Evolutionary conservation across 1,284 basidiomycete genomes (phyloP), one percentile per base, ranked within the genome.

Genomic region (Thelephora terrestris): DNA sequence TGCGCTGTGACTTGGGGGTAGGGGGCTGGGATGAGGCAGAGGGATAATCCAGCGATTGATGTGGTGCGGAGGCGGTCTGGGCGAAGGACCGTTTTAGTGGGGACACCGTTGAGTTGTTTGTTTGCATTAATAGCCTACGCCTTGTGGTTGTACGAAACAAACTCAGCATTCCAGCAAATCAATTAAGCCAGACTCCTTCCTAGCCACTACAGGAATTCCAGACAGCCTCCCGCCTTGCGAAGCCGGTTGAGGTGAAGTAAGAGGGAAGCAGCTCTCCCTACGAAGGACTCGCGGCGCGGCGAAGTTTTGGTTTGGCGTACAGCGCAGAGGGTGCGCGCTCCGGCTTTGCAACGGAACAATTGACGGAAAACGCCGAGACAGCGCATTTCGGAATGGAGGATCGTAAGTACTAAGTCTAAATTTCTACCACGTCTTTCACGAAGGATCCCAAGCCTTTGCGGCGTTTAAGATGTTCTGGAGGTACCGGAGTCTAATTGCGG

Each of bases 401-500:
- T 24, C 50, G 29, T 9, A 27, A 9, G 9, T 14, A 32, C 29
- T 32, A 32, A 32, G 7, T 32, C 29, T 32, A 32, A 32, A 32
- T 14, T 32, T 32, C 7, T 32, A 32, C 12, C 29, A 14, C 14
- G 14, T 12, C 14, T 14, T 10, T 32, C 14, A 32, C 9, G 29
- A 32, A 14, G 29, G 12, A 12, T 73, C 58, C 72, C 76, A 78
- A 48, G 61, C 72, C 52, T 71, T 72, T 4, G 79, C 84, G 5
- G 91, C 90, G 10, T 73, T 66, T 36, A 79, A 73, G 20, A 94
- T 80, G n/a, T 83, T 79, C 47, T 79, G 68, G 61, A 90, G 67
- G 61, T 94, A 96, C 57, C 81, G 79, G 23, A 95, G 71, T 57
- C 82, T 74, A 23, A 91, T 76, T 12, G 85, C 76, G 9, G 76